Percentiles rank a stretch among this genome's conserved stretches.
These are phyloP conservation scores for Geranium brycei DNA, from an alignment of 345 rosid species.

Conservation along the genomic window DNA sequence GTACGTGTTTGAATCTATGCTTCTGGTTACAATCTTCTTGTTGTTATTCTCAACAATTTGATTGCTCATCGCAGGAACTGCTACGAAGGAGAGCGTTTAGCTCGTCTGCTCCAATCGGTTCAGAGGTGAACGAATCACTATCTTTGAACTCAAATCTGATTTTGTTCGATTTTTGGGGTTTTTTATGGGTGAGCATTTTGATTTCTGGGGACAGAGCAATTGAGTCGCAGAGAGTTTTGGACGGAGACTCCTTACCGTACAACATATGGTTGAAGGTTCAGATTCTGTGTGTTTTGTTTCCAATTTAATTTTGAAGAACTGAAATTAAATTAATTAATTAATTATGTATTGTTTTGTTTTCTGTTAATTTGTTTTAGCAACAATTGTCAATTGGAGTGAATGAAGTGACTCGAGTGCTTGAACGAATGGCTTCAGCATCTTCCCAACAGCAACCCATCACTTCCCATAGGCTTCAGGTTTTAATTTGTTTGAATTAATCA, in stretches of 20 bases:
- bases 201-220: slow-evolving; percentile 25
- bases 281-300: background rate
- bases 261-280: slow-evolving; percentile 68
- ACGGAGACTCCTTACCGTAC: slow-evolving; percentile 45
- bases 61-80: slow-evolving; percentile 12
- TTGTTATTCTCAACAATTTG: background rate
- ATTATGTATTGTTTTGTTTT: background rate
- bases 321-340: background rate
- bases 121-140: slow-evolving; percentile 25
- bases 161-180: background rate
- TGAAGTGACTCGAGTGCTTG: slow-evolving; percentile 76
- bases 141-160: background rate
- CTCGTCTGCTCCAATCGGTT: slow-evolving; percentile 35
- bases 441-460: slow-evolving; percentile 13
- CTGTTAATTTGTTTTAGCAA: slow-evolving; percentile 23
- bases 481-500: background rate
- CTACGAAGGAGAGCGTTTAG: slow-evolving; percentile 49
- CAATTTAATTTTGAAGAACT: background rate
- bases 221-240: slow-evolving; percentile 30
- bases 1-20: background rate
- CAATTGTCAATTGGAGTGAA: slow-evolving; percentile 76
- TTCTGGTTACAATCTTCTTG: background rate
- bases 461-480: slow-evolving; percentile 47
- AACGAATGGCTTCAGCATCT: slow-evolving; percentile 36
- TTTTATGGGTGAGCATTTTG: background rate